Base-by-base conservation (phyloP, 1,284 basidiomycete genomes). In the Sporisorium exsertum region DNA sequence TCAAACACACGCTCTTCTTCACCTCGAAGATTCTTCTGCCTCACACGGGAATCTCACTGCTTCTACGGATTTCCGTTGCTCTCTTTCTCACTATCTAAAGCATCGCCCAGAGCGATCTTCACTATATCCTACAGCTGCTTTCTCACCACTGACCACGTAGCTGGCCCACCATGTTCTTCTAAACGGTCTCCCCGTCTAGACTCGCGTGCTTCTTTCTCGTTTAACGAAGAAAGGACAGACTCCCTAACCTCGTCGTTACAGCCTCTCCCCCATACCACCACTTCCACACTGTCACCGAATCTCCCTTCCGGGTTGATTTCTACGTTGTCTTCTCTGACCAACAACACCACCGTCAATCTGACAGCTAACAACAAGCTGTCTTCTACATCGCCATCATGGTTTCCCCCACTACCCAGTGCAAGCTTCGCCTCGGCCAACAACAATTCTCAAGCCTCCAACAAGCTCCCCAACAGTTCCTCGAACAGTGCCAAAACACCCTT, bases 121-220 rank as follows among this genome's bases (percentile, higher is more conserved):
- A 72, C 66, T 56, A 77, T 72, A 57, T 74, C 70, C 66, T 77
- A 68, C 64, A 72, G 73, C 68, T 62, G 64, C 57, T 76, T 51
- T 45, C 46, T 72, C 58, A 64, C 64, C 70, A 32, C 58, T 55
- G 64, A 76, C 73, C 73, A 76, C 73, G 65, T 63, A 67, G 73
- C 58, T 76, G 73, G 73, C 73, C 73, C 73, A 76, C 58, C 68
- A 76, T 76, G 73, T 55, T 72, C 68, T 76, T 76, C 73, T 76
- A 76, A 76, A 68, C 73, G 73, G 68, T 49, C 57, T 50, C 51
- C 64, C 73, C 64, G 65, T 64, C 64, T 64, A 76, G 73, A 76
- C 52, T 51, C 55, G 43, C 50, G 20, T 24, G 51, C 46, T 72
- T 60, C 56, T 72, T 76, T 58, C 68, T 72, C 73, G 73, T 76